A percentile compares a stretch with the other conserved stretches of the same genome.
Conservation (phyloP, 768 basidiomycete species). For the Tulasnella sp. region DNA sequence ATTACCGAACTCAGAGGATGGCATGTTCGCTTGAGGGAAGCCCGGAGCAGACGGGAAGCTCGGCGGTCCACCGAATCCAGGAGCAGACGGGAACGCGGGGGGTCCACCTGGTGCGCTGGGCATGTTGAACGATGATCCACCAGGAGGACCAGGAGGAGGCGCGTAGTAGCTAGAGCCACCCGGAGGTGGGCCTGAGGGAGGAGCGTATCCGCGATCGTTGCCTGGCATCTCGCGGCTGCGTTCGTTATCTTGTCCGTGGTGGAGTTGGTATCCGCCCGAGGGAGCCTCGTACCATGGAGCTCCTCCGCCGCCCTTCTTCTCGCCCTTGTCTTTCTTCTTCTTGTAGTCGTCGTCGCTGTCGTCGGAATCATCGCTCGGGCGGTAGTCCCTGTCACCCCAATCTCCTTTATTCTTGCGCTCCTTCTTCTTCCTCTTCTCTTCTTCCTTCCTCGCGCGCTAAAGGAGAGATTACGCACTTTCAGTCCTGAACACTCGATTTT, state of each 20-base stretch:
- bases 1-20: not conserved
- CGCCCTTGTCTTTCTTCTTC: slow-evolving; percentile 13
- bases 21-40: not conserved
- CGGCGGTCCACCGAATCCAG: not conserved
- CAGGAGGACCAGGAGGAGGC: not conserved
- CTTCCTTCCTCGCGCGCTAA: not conserved
- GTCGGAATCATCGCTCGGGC: not conserved
- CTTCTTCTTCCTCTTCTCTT: not conserved
- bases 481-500: too few species aligned
- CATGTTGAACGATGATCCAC: slow-evolving; percentile 1
- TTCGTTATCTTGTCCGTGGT: not conserved
- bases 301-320: slow-evolving; percentile 6
- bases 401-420: not conserved
- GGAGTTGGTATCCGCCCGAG: slow-evolving; percentile 3
- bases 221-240: not conserved
- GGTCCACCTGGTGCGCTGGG: not conserved
- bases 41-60: not conserved
- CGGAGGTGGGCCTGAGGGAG: slow-evolving; percentile 2
- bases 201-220: not conserved
- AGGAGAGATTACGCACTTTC: not conserved
- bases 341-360: not conserved
- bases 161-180: not conserved
- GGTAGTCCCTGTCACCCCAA: not conserved
- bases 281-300: not conserved
- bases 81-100: not conserved